A percentile compares a stretch with the other conserved stretches of the same genome.
phyloP scores from a whole-genome alignment of 2,329 filamentous ascomycete genomes.

The Nemania diffusa region DNA sequence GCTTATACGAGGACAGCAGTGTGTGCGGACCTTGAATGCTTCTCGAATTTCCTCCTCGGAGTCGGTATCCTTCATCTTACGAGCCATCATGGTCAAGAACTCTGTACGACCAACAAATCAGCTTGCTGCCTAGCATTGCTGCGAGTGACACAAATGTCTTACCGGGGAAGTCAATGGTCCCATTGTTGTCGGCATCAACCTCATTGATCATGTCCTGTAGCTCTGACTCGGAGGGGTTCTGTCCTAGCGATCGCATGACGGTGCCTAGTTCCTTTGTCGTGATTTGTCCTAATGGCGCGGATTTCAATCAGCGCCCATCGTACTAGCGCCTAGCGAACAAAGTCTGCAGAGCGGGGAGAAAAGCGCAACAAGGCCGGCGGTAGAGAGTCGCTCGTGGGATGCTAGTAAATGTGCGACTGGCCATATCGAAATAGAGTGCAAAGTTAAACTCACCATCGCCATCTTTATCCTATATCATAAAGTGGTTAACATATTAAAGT shows the following conservation, averaged over 20 bases:
- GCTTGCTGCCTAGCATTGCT: conserved; percentile 30
- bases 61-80: conserved; percentile 94
- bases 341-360: background rate
- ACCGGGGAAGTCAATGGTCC: conserved; percentile 92
- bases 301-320: conserved; percentile 22
- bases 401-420: conserved; percentile 2
- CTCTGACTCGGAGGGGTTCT: conserved; percentile 91
- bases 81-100: conserved; percentile 92
- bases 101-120: conserved; percentile 62
- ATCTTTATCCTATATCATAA: conserved; percentile 78
- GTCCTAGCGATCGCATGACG: conserved; percentile 89
- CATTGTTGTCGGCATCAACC: conserved; percentile 91
- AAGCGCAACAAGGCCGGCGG: background rate
- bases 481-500: conserved; percentile 35
- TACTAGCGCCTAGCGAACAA: background rate
- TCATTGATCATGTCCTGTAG: conserved; percentile 96
- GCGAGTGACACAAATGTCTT: conserved; percentile 49
- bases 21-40: conserved; percentile 77
- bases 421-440: background rate
- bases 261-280: conserved; percentile 91
- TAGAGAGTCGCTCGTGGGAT: conserved; percentile 4
- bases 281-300: conserved; percentile 74
- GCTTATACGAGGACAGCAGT: conserved; percentile 1
- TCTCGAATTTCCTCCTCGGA: conserved; percentile 91
- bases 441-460: conserved; percentile 76